Evolutionary conservation across 2,329 filamentous ascomycete genomes (phyloP).

Genomic region (Westerdykella ornata): DNA sequence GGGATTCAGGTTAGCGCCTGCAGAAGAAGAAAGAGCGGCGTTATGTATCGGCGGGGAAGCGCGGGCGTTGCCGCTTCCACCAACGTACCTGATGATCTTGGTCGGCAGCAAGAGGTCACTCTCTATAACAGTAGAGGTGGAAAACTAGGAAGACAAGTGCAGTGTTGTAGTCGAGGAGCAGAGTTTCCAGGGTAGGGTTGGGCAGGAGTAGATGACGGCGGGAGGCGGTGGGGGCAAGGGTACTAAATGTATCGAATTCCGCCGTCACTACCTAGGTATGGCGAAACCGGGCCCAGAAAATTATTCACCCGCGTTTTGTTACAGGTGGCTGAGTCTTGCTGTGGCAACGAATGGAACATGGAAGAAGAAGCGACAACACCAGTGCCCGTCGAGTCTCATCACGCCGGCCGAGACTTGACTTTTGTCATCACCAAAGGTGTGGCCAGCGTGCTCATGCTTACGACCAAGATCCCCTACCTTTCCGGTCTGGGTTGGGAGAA

Average conservation of each 20-base stretch:
- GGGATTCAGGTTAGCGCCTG: slow-evolving; percentile 33
- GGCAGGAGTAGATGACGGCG: slow-evolving; percentile 3
- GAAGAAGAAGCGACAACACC: slow-evolving; percentile 12
- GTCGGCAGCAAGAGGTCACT: too few species aligned
- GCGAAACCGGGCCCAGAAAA: slow-evolving; percentile 17
- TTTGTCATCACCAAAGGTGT: slow-evolving; percentile 13
- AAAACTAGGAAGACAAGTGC: neutral
- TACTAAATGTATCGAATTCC: slow-evolving; percentile 15
- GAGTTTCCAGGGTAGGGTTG: slow-evolving; percentile 3
- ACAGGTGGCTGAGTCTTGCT: slow-evolving; percentile 13
- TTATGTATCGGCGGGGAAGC: slow-evolving; percentile 22
- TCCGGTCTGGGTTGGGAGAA: slow-evolving; percentile 3
- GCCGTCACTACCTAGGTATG: slow-evolving; percentile 4
- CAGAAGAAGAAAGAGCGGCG: slow-evolving; percentile 27
- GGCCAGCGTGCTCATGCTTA: slow-evolving; percentile 7
- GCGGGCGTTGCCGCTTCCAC: slow-evolving; percentile 10
- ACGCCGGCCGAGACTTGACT: slow-evolving; percentile 11
- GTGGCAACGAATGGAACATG: slow-evolving; percentile 29
- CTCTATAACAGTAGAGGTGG: neutral
- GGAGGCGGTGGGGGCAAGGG: slow-evolving; percentile 4
- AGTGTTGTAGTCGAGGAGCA: neutral
- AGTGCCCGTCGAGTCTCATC: slow-evolving; percentile 1
- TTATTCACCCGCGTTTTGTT: slow-evolving; percentile 26
- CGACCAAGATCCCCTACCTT: neutral
- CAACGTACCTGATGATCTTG: slow-evolving; percentile 16